Percentiles rank a stretch among this genome's conserved stretches.
Evolutionary conservation across 2,329 filamentous ascomycete genomes (phyloP).

Genomic region (Gliomastix tumulicola): DNA sequence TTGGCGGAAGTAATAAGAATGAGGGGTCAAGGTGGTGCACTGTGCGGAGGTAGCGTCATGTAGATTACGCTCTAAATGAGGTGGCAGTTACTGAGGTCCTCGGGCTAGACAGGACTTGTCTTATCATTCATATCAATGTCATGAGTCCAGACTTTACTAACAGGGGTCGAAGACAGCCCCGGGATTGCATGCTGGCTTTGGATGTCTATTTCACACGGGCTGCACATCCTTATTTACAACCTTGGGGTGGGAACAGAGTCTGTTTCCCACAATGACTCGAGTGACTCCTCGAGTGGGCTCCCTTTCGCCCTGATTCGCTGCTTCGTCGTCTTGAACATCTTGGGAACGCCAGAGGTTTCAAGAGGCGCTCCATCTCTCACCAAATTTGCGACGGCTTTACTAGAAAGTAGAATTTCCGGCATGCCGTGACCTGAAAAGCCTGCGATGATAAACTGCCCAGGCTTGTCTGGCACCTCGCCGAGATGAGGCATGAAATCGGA

Average conservation of each 20-base stretch:
- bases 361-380: conserved; percentile 18
- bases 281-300: background rate
- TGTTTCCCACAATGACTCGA: background rate
- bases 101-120: too few relatives aligned
- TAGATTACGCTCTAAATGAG: too few relatives aligned
- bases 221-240: background rate
- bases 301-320: conserved; percentile 13
- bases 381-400: conserved; percentile 23
- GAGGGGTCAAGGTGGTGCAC: too few relatives aligned
- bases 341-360: conserved; percentile 25
- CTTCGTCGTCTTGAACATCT: conserved; percentile 22
- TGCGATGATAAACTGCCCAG: conserved; percentile 33
- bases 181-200: too few relatives aligned
- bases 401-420: conserved; percentile 32
- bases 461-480: conserved; percentile 21
- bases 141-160: too few relatives aligned
- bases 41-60: too few relatives aligned
- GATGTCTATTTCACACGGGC: too few relatives aligned
- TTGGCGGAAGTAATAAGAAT: too few relatives aligned
- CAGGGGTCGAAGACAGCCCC: too few relatives aligned
- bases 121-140: too few relatives aligned
- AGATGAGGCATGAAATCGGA: conserved; percentile 34
- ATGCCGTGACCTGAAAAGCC: conserved; percentile 47
- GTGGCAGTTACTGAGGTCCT: too few relatives aligned
- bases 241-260: background rate